Conservation (phyloP, 202 grass and related monocot genomes). For the Carex arenaria region DNA sequence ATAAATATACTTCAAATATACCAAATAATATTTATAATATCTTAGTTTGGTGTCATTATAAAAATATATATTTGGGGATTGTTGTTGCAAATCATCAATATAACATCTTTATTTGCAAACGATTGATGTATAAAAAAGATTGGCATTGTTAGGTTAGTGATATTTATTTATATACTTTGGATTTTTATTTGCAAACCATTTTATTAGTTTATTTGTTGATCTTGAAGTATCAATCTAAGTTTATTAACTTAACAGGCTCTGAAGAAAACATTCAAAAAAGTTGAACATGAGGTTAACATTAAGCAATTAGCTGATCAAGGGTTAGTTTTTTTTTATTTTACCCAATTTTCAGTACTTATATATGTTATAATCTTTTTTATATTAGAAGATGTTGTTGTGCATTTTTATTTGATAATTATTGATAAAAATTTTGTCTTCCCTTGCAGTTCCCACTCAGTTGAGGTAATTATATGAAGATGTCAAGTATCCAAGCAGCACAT, state of each 20-base stretch:
- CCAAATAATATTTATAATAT: background rate
- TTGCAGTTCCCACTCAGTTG: slow-evolving; percentile 69
- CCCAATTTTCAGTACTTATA: background rate
- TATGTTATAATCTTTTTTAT: background rate
- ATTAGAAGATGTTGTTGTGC: background rate
- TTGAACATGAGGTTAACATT: slow-evolving; percentile 90
- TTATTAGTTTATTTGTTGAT: background rate
- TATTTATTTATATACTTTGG: too few relatives aligned
- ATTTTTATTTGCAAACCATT: background rate
- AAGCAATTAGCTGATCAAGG: slow-evolving; percentile 69
- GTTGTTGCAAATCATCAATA: background rate
- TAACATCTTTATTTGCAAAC: background rate
- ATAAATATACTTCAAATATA: slow-evolving; percentile 21
- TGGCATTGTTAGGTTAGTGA: background rate
- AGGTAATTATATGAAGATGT: slow-evolving; percentile 40
- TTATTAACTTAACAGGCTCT: slow-evolving; percentile 46
- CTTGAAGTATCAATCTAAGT: background rate
- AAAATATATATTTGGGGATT: background rate
- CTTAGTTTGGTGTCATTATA: background rate
- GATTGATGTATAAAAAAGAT: background rate
- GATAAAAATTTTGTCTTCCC: slow-evolving; percentile 31
- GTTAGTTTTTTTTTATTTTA: slow-evolving; percentile 34
- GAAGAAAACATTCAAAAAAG: slow-evolving; percentile 93
- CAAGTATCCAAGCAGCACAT: background rate
- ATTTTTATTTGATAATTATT: slow-evolving; percentile 3